Evolutionary conservation across 108 stramenopile species (phyloP).

Genomic region (Cyclotella sp.): DNA sequence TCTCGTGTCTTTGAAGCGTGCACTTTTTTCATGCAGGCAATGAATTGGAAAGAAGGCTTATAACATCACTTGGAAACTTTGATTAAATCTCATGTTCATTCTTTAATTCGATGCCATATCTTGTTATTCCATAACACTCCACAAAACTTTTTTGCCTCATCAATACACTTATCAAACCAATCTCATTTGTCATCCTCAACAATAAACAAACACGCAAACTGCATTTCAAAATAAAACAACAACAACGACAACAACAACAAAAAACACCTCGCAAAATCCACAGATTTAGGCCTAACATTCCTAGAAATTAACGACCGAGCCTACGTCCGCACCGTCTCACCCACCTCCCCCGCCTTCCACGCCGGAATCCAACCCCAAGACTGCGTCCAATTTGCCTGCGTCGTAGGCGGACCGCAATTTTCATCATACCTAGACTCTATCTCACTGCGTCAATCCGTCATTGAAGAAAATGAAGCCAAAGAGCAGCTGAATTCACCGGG

Average conservation of each 20-base stretch:
- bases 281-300: slow-evolving; percentile 75
- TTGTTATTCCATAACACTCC: too few species aligned
- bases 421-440: slow-evolving; percentile 17
- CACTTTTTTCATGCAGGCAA: too few species aligned
- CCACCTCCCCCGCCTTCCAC: slow-evolving; percentile 49
- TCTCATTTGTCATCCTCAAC: background rate
- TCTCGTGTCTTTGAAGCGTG: too few species aligned
- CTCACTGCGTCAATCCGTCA: slow-evolving; percentile 1
- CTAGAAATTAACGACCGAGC: slow-evolving; percentile 81
- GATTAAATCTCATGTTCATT: too few species aligned
- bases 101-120: too few species aligned
- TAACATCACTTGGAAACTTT: too few species aligned
- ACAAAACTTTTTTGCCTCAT: too few species aligned
- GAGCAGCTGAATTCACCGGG: slow-evolving; percentile 6
- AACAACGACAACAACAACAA: too few species aligned
- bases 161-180: too few species aligned
- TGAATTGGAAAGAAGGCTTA: too few species aligned
- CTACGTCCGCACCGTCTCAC: slow-evolving; percentile 72
- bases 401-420: slow-evolving; percentile 56
- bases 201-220: background rate
- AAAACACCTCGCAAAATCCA: background rate
- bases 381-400: slow-evolving; percentile 81
- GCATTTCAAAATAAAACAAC: too few species aligned
- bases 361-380: slow-evolving; percentile 75
- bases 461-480: background rate